Evolutionary conservation across 495 filamentous ascomycete genomes (phyloP).

Genomic region (Pseudomonodictys pantanalensis): DNA sequence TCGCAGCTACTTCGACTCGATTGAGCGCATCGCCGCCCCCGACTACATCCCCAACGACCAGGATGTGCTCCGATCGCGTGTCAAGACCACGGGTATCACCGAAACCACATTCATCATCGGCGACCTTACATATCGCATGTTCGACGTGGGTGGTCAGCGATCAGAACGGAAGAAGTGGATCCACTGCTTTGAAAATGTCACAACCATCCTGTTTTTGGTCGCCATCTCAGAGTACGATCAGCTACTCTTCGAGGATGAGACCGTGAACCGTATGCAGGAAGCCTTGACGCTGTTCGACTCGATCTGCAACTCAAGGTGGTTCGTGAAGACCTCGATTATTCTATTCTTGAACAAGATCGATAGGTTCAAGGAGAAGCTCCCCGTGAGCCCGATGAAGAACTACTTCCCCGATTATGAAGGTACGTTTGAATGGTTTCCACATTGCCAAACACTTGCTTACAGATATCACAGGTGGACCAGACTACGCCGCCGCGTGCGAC

Average conservation of each 20-base stretch:
- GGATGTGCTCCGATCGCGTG: constrained; percentile 86
- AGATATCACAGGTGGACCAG: constrained; percentile 60
- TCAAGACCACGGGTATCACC: constrained; percentile 94
- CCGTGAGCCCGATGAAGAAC: constrained; percentile 70
- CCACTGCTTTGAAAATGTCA: constrained; percentile 98
- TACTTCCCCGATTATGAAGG: constrained; percentile 87
- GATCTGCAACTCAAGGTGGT: constrained; percentile 96
- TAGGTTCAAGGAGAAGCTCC: constrained; percentile 88
- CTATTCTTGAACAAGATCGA: constrained; percentile 99
- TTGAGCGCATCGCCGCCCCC: constrained; percentile 82
- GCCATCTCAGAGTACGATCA: constrained; percentile 97
- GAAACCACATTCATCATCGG: constrained; percentile 95
- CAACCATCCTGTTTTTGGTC: constrained; percentile 88
- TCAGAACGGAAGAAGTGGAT: constrained; percentile 99
- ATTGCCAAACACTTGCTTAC: constrained; percentile 14
- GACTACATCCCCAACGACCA: constrained; percentile 95
- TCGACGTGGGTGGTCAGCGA: constrained; percentile 94
- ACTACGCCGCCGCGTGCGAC: constrained; percentile 90
- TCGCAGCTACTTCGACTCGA: constrained; percentile 80
- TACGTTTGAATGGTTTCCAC: neutral
- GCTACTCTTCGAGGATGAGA: constrained; percentile 94
- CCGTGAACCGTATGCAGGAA: constrained; percentile 99
- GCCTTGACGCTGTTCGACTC: constrained; percentile 97
- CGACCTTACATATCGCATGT: constrained; percentile 95
- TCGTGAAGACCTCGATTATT: constrained; percentile 91